Base-by-base conservation (phyloP, 108 stramenopile species). In the Schizochytrium sp. region DNA sequence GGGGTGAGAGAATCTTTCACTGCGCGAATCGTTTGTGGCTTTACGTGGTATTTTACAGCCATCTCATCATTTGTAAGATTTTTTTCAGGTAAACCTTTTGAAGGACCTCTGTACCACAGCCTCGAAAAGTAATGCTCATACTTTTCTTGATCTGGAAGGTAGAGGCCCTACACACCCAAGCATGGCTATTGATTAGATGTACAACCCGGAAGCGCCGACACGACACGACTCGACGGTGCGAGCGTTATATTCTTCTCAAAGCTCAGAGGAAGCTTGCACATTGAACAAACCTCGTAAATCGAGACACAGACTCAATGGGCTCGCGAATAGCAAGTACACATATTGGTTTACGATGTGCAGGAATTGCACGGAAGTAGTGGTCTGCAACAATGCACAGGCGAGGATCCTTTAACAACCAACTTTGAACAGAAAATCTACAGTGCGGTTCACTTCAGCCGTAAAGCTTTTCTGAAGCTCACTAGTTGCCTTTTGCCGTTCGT, bases 191-290 rank as follows among this genome's bases (percentile, higher is more conserved):
- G 15, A 69, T 3, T 38, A 69, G 8, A 69, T 42, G 40, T 15
- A 7, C 8, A 8, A 42, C 64, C 0, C 64, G 41, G 8, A 42
- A 8, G 64, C 64, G 64, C 8, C n/a, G n/a, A n/a, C n/a, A n/a
- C 64, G 64, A 42, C 64, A 69, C n/a, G 41, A 38, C n/a, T 69
- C 12, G 64, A 69, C 44, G 64, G 64, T 5, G 5, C 64, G 64
- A 69, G 44, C 64, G n/a, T 3, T 42, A n/a, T 13, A n/a, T 15
- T 69, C 64, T 42, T 69, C 64, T 42, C 64, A 69, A 42, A 69
- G 64, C 5, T 69, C 64, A 2, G 44, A 42, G n/a, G n/a, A n/a
- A 0, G 19, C n/a, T 15, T n/a, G 5, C 5, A 7, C 5, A 38
- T 38, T 42, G 41, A 7, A 7, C 19, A 13, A 69, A n/a, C 12